phyloP scores from a whole-genome alignment of 2,329 filamentous ascomycete species.

The Xylaria sp. region DNA sequence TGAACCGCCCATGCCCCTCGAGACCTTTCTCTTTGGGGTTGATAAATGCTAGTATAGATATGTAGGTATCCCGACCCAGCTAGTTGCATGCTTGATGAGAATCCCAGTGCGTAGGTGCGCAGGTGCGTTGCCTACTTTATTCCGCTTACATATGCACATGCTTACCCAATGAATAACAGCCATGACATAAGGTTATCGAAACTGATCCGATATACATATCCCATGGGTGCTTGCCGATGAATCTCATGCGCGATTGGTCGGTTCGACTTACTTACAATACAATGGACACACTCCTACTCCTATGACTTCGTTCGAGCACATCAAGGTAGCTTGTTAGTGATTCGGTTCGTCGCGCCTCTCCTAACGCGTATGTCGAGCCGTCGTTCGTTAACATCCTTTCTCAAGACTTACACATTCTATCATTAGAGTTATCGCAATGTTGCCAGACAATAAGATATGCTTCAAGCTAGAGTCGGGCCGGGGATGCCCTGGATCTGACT shows the following conservation, averaged over 20 bases:
- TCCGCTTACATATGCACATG: slow-evolving; percentile 7
- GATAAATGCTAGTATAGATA: not conserved
- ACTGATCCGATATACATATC: not conserved
- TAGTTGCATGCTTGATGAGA: not conserved
- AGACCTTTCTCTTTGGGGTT: not conserved
- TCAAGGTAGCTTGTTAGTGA: not conserved
- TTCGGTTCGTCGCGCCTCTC: not conserved
- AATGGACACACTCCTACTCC: not conserved
- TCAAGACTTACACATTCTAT: not conserved
- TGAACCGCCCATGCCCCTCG: slow-evolving; percentile 1
- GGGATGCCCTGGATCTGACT: not conserved
- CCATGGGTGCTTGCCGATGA: not conserved
- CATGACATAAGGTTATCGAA: not conserved
- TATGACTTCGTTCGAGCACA: too few relatives aligned
- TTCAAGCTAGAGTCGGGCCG: not conserved
- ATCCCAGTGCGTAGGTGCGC: too few relatives aligned
- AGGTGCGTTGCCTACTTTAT: too few relatives aligned
- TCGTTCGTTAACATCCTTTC: not conserved
- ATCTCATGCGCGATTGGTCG: not conserved
- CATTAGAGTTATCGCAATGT: not conserved
- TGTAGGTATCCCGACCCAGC: not conserved
- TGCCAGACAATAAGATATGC: not conserved
- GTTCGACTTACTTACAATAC: not conserved
- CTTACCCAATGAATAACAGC: slow-evolving; percentile 5
- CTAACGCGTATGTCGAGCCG: not conserved